Evolutionary conservation across 805 yeast species (phyloP).

Genomic region (Tetrapisispora namnaoensis): DNA sequence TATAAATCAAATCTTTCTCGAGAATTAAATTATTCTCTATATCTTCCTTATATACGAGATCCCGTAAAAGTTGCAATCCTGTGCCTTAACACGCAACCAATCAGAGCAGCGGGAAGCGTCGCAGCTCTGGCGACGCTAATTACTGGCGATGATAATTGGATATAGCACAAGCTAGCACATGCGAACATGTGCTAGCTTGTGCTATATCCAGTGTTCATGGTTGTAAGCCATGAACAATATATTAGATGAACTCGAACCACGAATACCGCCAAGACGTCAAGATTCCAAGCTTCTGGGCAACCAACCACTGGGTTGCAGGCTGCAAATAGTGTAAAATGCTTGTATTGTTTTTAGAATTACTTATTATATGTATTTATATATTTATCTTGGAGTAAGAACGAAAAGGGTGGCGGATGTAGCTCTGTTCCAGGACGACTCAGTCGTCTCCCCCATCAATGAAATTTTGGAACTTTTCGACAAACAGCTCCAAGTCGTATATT

Average conservation of each 20-base stretch:
- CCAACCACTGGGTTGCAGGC: too few relatives aligned
- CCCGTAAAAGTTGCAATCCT: background rate
- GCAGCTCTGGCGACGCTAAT: background rate
- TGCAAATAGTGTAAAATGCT: too few relatives aligned
- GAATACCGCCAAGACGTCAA: too few relatives aligned
- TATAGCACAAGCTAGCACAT: too few relatives aligned
- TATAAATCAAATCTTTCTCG: too few relatives aligned
- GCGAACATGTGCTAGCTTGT: too few relatives aligned
- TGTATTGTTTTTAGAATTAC: background rate
- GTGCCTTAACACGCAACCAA: background rate
- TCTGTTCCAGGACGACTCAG: background rate
- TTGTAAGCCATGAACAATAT: too few relatives aligned
- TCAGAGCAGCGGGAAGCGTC: background rate
- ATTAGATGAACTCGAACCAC: too few relatives aligned
- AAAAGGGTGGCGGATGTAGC: background rate
- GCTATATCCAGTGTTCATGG: too few relatives aligned
- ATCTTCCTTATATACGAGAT: background rate
- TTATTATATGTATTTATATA: background rate
- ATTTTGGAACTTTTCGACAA: conserved; percentile 22
- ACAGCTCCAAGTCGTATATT: conserved; percentile 18
- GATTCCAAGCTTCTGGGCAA: too few relatives aligned
- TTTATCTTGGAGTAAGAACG: background rate
- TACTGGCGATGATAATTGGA: too few relatives aligned
- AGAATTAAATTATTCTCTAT: too few relatives aligned
- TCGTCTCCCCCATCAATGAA: conserved; percentile 14